Evolutionary conservation across 495 filamentous ascomycete species (phyloP).

Genomic region (Alectoria sarmentosa): DNA sequence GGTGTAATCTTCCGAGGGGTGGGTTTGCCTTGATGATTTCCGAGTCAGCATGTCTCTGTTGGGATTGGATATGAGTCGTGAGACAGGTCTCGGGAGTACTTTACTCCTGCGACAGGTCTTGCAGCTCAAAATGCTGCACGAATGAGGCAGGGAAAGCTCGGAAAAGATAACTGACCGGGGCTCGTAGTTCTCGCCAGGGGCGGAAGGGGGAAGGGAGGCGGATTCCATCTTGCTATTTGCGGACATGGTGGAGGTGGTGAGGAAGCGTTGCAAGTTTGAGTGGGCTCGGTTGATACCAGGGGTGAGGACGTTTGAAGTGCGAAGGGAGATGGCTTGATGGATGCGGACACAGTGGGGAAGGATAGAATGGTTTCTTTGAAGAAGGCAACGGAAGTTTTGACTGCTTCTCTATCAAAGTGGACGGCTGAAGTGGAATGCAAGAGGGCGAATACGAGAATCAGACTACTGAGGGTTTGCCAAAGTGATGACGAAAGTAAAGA

Average conservation of each 20-base stretch:
- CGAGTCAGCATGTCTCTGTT: no score
- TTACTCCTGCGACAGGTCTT: no score
- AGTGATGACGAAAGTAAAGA: not conserved
- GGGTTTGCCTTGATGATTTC: no score
- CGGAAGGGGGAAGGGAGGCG: constrained; percentile 24
- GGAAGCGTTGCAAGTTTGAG: constrained; percentile 4
- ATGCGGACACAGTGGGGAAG: not conserved
- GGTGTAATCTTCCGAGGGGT: constrained; percentile 41
- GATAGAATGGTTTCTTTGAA: not conserved
- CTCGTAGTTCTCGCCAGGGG: constrained; percentile 46
- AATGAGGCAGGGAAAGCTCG: no score
- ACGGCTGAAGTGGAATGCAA: not conserved
- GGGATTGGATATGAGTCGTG: no score
- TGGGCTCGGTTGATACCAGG: not conserved
- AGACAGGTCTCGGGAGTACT: no score
- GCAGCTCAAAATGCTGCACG: no score
- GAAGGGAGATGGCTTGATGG: constrained; percentile 3
- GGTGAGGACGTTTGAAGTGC: constrained; percentile 5
- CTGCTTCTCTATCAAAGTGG: not conserved
- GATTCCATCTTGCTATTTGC: constrained; percentile 12
- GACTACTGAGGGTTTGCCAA: not conserved
- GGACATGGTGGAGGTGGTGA: constrained; percentile 19
- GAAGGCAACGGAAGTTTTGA: not conserved
- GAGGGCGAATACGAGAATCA: not conserved
- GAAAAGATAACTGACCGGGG: no score